Base-by-base conservation (phyloP, 306 rosid species). In the Mucuna pruriens region DNA sequence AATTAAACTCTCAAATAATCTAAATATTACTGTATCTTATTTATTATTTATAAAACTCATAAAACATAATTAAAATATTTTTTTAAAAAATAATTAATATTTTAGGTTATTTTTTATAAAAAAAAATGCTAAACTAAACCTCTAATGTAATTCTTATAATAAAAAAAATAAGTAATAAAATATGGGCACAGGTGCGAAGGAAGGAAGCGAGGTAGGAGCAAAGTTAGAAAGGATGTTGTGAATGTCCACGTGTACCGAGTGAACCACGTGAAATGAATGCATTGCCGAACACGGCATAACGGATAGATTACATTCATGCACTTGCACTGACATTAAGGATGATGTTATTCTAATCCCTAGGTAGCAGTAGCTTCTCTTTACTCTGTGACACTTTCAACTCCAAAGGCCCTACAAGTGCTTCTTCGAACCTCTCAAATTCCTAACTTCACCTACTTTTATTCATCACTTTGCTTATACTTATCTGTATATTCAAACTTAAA, bases 321-420 rank as follows among this genome's bases (percentile, higher is more conserved):
- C 66, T 60, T 38, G 83, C 93, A 80, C 89, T 84, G 80, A 88
- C 72, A 83, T 36, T 13, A 4, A 83, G 42, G 89, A 81, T 65
- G 85, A 64, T 74, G 17, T 39, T 51, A 78, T 70, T 70, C 85
- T 84, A 60, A 66, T 75, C 74, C 36, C 36, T 1, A 74, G 12
- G 12, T 33, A n/a, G n/a, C n/a, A n/a, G n/a, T 49, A 17, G 9
- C 38, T 40, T 23, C 62, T 44, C 58, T 79, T 4, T 69, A 34
- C 54, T 54, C 72, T 0, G 20, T 33, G 6, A 52, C 58, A 36
- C 39, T 51, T 74, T 62, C 33, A 52, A 64, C 51, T 1, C 2
- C 17, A 19, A 6, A 74, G 31, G 62, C 13, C 81, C 81, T 26
- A 55, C 85, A 34, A 68, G 1, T 57, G 71, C 74, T 76, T 75